phyloP scores from a whole-genome alignment of 495 filamentous ascomycete genomes.

The Podospora bellae-mahoneyi region DNA sequence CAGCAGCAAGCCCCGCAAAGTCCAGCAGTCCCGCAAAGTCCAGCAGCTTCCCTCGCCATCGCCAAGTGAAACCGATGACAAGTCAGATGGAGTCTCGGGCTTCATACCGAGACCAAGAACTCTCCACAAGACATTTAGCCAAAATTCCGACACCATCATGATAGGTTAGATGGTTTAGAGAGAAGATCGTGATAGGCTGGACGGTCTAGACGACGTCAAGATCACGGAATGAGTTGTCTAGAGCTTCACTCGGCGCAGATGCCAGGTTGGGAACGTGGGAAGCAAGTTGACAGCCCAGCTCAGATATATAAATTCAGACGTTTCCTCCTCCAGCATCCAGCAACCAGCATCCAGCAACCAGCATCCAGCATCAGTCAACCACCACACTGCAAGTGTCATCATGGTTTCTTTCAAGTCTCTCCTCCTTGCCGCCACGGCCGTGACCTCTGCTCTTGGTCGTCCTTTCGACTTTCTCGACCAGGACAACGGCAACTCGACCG shows the following conservation, averaged over 20 bases:
- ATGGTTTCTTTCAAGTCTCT: constrained; percentile 27
- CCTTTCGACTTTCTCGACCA: constrained; percentile 20
- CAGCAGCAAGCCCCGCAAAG: neutral
- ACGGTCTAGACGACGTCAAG: neutral
- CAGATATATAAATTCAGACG: constrained; percentile 6
- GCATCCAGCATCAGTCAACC: constrained; percentile 1
- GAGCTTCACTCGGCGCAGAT: constrained; percentile 1
- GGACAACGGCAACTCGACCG: constrained; percentile 21
- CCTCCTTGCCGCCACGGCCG: constrained; percentile 16
- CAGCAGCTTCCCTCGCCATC: neutral
- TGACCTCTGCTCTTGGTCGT: constrained; percentile 11
- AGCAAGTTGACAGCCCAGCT: neutral
- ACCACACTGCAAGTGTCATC: neutral
- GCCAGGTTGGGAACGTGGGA: neutral
- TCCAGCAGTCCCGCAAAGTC: neutral
- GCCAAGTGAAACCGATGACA: neutral
- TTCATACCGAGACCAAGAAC: neutral
- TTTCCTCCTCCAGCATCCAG: neutral
- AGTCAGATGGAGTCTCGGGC: neutral
- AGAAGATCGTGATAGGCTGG: constrained; percentile 8
- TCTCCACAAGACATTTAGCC: constrained; percentile 17
- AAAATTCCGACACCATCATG: constrained; percentile 1
- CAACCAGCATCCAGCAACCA: constrained; percentile 4
- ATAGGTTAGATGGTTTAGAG: constrained; percentile 5
- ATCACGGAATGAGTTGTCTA: neutral